Percentiles rank a stretch among this genome's conserved stretches.
Evolutionary conservation across 73 alveolate species (phyloP).

Genomic region (Tetrahymena malaccensis): DNA sequence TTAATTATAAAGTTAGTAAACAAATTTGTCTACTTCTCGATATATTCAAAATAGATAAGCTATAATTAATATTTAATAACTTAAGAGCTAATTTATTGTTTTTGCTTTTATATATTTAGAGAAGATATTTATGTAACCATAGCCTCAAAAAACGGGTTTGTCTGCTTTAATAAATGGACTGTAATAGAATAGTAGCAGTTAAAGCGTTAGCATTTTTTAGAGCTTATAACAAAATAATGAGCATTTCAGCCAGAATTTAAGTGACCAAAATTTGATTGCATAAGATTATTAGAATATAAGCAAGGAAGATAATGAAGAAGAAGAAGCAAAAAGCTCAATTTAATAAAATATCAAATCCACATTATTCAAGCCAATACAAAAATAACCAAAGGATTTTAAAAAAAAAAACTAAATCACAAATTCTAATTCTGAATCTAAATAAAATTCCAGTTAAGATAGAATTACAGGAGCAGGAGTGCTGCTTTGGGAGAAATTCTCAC

Average conservation of each 20-base stretch:
- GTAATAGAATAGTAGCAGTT: neutral
- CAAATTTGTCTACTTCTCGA: neutral
- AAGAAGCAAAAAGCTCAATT: neutral
- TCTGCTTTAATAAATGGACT: neutral
- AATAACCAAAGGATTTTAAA: neutral
- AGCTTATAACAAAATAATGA: neutral
- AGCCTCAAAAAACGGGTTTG: neutral
- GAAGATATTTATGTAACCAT: neutral
- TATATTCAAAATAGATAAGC: neutral
- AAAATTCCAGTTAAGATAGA: neutral
- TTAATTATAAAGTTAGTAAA: neutral
- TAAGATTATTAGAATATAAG: too few relatives aligned
- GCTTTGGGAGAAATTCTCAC: neutral
- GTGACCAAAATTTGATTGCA: neutral
- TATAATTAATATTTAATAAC: too few relatives aligned
- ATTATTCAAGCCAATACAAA: neutral
- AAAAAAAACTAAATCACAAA: neutral
- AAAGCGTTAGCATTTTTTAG: neutral
- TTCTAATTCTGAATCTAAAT: neutral
- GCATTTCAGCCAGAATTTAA: neutral
- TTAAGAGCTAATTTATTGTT: neutral
- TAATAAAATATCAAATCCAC: neutral
- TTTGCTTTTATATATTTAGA: too few relatives aligned
- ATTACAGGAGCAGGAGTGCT: neutral
- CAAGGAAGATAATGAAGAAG: neutral